Base-by-base conservation (phyloP, 306 rosid species). In the Macrotyloma uniflorum region DNA sequence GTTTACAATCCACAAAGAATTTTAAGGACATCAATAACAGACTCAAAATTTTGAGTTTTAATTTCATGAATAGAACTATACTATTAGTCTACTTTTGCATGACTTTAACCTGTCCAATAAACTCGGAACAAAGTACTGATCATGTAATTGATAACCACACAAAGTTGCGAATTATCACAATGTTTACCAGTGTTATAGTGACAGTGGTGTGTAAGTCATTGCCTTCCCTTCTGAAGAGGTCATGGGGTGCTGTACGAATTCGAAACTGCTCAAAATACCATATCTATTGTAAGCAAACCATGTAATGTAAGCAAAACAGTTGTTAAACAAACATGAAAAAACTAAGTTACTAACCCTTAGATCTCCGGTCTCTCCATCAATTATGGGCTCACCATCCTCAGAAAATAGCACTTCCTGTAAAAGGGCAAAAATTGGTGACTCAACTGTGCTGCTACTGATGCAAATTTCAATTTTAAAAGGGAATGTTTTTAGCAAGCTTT, bases 351-450 rank as follows among this genome's bases (percentile, higher is more conserved):
- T 67, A 74, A 93, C 98, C 91, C 87, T 88, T 67, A 95, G 84
- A 84, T 95, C 98, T 79, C 98, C 98, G 72, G 93, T 64, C 87
- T 95, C 98, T 77, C 98, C 98, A 59, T 95, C 98, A 54, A 92
- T 84, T 85, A 79, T 88, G 76, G 98, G 96, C 83, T 95, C 98
- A n/a, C 98, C 98, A 74, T 95, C 98, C 87, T 95, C 98, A 80
- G 87, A 95, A 86, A 92, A 95, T 63, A 90, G 87, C 72, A 95
- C 93, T 87, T 95, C 98, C 98, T 92, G 85, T 9, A 26, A 57
- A 76, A 80, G 57, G 68, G 54, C 18, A 73, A 64, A 9, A 72
- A 70, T 70, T 45, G 18, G 16, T 66, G 16, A 59, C 28, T 20
- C 8, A 26, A 59, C 40, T 66, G 42, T 30, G 35, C 38, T 28